Conservation (phyloP, 257 asterid genomes). For the Dorcoceras hygrometricum region DNA sequence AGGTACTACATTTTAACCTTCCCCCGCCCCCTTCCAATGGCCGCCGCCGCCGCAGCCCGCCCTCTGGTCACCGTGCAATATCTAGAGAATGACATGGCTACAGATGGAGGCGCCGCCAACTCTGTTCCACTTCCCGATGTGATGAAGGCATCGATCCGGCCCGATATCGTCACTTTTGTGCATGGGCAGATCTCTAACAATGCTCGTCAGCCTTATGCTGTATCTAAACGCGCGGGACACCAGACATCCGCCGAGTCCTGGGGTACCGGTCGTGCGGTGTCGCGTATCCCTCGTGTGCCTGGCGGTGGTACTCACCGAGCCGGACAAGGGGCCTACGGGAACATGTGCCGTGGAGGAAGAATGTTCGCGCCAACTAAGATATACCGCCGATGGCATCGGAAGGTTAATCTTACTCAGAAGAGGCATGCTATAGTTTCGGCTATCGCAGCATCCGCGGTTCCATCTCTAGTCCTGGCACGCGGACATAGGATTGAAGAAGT, state of each 20-base stretch:
- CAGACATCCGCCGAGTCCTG: constrained; percentile 59
- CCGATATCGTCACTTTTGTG: constrained; percentile 37
- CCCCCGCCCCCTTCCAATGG: constrained; percentile 1
- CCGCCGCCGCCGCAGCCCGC: constrained; percentile 4
- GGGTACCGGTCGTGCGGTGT: constrained; percentile 57
- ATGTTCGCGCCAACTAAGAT: constrained; percentile 55
- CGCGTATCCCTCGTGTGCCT: constrained; percentile 58
- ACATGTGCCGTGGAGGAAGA: constrained; percentile 60
- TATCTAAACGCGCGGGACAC: constrained; percentile 47
- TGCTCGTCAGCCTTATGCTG: constrained; percentile 49
- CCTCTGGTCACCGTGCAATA: constrained; percentile 15
- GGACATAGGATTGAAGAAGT: constrained; percentile 43
- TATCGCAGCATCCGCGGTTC: constrained; percentile 49
- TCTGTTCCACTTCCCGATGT: constrained; percentile 37
- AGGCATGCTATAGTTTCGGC: constrained; percentile 42
- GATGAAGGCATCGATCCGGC: constrained; percentile 44
- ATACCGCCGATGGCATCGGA: constrained; percentile 53
- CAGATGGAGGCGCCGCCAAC: constrained; percentile 12
- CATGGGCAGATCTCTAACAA: constrained; percentile 46
- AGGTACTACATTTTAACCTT: neutral
- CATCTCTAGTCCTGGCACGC: constrained; percentile 40
- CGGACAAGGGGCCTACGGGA: constrained; percentile 53
- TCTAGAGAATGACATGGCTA: neutral
- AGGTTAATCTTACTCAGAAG: constrained; percentile 44
- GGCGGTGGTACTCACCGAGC: constrained; percentile 64